Base-by-base conservation (phyloP, 2,329 filamentous ascomycete species). In the Nannizzia gypsea region DNA sequence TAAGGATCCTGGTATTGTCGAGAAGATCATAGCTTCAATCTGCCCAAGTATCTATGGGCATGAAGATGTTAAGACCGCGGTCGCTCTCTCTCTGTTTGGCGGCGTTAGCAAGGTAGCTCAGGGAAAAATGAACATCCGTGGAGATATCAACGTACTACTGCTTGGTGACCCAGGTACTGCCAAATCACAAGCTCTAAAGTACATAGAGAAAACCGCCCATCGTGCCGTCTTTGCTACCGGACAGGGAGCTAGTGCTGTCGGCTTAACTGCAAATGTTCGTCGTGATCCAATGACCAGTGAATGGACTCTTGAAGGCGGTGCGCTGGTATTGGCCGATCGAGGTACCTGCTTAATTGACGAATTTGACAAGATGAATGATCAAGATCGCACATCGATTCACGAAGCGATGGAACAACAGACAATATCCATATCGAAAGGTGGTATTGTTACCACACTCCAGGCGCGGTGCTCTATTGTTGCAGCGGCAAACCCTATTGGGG, bases 341-440 rank as follows among this genome's bases (percentile, higher is more conserved):
- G 93, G 93, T 44, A 96, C 90, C 15, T 97, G 93, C 69, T 80
- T 99, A 31, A 99, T 99, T 64, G 93, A 99, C 68, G 93, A 99
- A 75, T 99, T 99, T 68, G 93, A 99, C 82, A 99, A 99, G 81
- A 99, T 99, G 93, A 97, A 97, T 72, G 93, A 99, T 72, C 90
- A 97, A 71, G 93, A 99, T 73, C 85, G 93, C 65, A 97, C 93
- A 0, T 96, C 90, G 6, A 99, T 99, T 67, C 93, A 99, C 81
- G 93, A 99, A 79, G 93, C 93, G 62, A 99, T 99, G 93, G 93
- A 99, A 74, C 93, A 99, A 75, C 93, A 99, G 76, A 99, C 93
- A 1, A 99, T 99, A 66, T 97, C 92, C 63, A 99, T 99, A 70
- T 96, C 90, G 64, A 99, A 99, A 73, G 93, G 93, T 0, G 93